A percentile compares a stretch with the other conserved stretches of the same genome.
Evolutionary conservation across 208 protist genomes (phyloP).

Genomic region (Willaertia magna): DNA sequence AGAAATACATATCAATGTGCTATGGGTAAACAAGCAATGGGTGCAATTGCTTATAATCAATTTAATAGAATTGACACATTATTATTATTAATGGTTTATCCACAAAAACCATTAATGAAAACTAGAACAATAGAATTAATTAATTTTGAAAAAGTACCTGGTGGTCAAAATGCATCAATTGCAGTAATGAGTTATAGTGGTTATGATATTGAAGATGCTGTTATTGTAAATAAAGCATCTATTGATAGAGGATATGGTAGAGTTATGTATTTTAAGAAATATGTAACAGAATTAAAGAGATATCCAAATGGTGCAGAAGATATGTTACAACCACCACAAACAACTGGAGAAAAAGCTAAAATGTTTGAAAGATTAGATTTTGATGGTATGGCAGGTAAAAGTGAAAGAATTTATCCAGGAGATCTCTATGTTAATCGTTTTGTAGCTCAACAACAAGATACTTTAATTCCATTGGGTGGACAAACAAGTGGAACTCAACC

Average conservation of each 20-base stretch:
- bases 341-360: background rate
- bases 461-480: background rate
- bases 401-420: conserved; percentile 61
- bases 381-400: conserved; percentile 79
- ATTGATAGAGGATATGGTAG: conserved; percentile 93
- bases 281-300: conserved; percentile 33
- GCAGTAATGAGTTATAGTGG: conserved; percentile 99
- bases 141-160: conserved; percentile 87
- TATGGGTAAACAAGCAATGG: conserved; percentile 99
- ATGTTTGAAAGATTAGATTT: conserved; percentile 50
- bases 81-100: conserved; percentile 71
- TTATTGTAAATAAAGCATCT: conserved; percentile 90
- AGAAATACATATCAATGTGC: conserved; percentile 99
- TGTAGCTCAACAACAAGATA: conserved; percentile 31
- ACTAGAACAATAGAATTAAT: conserved; percentile 90
- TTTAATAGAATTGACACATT: conserved; percentile 94
- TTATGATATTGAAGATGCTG: conserved; percentile 99
- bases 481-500: background rate
- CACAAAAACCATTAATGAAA: conserved; percentile 71
- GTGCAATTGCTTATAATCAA: conserved; percentile 83
- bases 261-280: conserved; percentile 66
- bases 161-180: conserved; percentile 98
- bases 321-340: background rate
- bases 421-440: conserved; percentile 90
- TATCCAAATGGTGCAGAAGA: conserved; percentile 34